Base-by-base conservation (phyloP, 352 stramenopile species). In the Hyaloperonospora arabidopsidis region DNA sequence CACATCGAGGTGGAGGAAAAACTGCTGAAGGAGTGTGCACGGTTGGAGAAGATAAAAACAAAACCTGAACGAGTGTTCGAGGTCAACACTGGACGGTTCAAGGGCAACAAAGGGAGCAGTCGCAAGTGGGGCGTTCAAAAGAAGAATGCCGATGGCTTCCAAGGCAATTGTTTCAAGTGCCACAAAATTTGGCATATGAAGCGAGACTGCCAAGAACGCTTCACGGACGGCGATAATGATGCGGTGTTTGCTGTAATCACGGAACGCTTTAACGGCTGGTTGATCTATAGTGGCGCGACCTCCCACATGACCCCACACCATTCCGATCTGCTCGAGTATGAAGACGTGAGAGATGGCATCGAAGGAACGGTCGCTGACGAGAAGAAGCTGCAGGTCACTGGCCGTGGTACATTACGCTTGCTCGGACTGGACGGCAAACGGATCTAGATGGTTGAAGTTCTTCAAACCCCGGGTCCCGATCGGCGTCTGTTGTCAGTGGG, bases 1-100 rank as follows among this genome's bases (percentile, higher is more conserved):
- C 19, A 67, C 1, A 57, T 63, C 2, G 57, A 66, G 4, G 56
- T 59, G 1, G 65, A 65, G 40, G 52, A 65, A 36, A 70, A 63
- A 28, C 52, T 61, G 0, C 45, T 65, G 0, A 66, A 67, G 49
- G 57, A 61, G 18, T 43, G 55, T 22, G 57, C 67, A 21, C 41
- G n/a, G 10, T 17, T 51, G 14, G 13, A 61, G 21, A 64, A 63
- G 49, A 53, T 59, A n/a, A 41, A 58, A 2, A 46, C 49, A 5
- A 57, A 23, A 14, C 18, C 48, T 12, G n/a, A n/a, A n/a, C n/a
- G n/a, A n/a, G 21, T 40, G 4, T 39, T 44, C 2, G 18, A 47
- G 2, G 45, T 6, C 14, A 62, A 51, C 36, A 14, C 36, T 17
- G 44, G 44, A 40, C 19, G 22, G 44, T 48, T 59, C 45, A 59